phyloP scores from a whole-genome alignment of 1,284 basidiomycete species.

The Leccinum fallax region DNA sequence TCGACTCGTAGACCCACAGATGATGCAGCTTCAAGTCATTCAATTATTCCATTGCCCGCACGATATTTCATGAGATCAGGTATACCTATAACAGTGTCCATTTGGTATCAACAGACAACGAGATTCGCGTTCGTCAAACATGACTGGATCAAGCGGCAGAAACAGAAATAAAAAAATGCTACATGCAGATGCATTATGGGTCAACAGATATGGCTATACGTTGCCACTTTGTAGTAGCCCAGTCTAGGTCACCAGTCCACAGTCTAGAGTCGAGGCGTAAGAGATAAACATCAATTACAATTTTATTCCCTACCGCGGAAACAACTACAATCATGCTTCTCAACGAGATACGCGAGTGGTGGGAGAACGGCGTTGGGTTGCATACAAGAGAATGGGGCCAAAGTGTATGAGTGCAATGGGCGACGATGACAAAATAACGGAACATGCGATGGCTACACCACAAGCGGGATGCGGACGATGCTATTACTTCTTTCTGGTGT shows the following conservation, averaged over 20 bases:
- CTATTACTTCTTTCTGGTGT: conserved; percentile 41
- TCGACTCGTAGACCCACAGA: background rate
- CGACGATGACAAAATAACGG: conserved; percentile 20
- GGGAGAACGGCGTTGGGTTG: conserved; percentile 10
- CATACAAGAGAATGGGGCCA: conserved; percentile 14
- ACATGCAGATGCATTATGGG: background rate
- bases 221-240: background rate
- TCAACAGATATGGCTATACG: background rate
- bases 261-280: conserved; percentile 10
- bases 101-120: background rate
- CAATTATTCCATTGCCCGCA: background rate
- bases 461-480: conserved; percentile 8
- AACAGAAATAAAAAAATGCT: background rate
- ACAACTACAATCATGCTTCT: conserved; percentile 12
- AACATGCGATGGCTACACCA: conserved; percentile 30
- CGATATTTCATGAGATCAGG: background rate
- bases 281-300: conserved; percentile 13
- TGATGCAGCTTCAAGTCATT: background rate
- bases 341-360: conserved; percentile 11
- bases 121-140: background rate
- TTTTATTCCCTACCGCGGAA: conserved; percentile 11
- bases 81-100: background rate
- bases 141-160: background rate
- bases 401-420: conserved; percentile 25
- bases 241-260: background rate